These are phyloP conservation scores for Wallemia mellicola DNA, from an alignment of 1,284 basidiomycete species.

Conservation along the genomic window DNA sequence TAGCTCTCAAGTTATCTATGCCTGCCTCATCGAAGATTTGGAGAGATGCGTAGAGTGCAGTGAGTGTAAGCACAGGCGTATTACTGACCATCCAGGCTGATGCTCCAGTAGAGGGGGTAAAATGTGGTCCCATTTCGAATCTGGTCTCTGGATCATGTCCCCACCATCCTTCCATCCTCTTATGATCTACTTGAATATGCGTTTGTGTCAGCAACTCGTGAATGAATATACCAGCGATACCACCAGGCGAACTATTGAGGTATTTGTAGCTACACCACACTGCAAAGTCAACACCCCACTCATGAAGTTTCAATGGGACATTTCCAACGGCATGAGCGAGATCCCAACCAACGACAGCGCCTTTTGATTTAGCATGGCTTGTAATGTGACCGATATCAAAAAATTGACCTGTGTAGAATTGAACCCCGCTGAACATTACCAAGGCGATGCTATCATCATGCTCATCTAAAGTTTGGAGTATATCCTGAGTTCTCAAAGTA, in stretches of 20 bases:
- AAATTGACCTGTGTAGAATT: constrained; percentile 92
- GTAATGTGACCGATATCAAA: constrained; percentile 69
- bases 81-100: constrained; percentile 90
- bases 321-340: constrained; percentile 88
- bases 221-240: constrained; percentile 37
- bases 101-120: constrained; percentile 59
- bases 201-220: constrained; percentile 4
- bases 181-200: constrained; percentile 3
- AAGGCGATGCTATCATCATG: constrained; percentile 51
- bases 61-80: constrained; percentile 49
- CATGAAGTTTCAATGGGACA: constrained; percentile 58
- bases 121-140: constrained; percentile 63
- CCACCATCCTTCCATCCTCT: constrained; percentile 83
- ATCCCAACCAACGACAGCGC: constrained; percentile 54
- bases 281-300: constrained; percentile 43
- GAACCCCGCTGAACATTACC: constrained; percentile 65
- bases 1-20: constrained; percentile 32
- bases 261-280: constrained; percentile 60
- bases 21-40: constrained; percentile 46
- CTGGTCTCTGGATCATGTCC: constrained; percentile 63
- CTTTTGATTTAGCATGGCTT: constrained; percentile 30
- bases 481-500: constrained; percentile 66
- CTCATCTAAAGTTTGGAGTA: constrained; percentile 39
- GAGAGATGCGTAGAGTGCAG: constrained; percentile 48
- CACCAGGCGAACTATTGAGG: constrained; percentile 79